Evolutionary conservation across 768 basidiomycete genomes (phyloP).

Genomic region (Termitomyces sp.): DNA sequence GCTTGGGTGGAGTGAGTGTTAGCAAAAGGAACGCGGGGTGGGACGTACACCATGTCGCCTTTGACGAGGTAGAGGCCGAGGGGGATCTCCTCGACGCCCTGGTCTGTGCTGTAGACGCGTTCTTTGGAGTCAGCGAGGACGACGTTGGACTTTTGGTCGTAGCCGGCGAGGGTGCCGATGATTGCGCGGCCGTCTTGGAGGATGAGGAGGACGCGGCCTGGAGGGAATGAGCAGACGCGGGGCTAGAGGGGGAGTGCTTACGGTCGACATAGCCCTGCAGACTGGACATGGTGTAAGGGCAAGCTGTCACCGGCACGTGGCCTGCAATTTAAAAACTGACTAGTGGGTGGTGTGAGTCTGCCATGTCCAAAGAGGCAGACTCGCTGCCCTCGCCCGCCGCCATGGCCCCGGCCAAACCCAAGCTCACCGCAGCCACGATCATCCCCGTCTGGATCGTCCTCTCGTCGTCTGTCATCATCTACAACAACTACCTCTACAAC

Average conservation of each 20-base stretch:
- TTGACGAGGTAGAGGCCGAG: slow-evolving; percentile 96
- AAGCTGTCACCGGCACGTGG: not conserved
- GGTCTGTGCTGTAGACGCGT: slow-evolving; percentile 87
- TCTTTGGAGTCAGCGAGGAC: slow-evolving; percentile 94
- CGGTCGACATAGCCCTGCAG: slow-evolving; percentile 92
- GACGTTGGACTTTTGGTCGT: slow-evolving; percentile 94
- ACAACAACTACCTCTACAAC: slow-evolving; percentile 92
- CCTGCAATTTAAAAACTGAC: not conserved
- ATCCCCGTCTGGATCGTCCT: slow-evolving; percentile 94
- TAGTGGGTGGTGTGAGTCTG: too few species aligned
- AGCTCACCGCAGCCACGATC: slow-evolving; percentile 65
- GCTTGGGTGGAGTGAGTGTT: slow-evolving; percentile 26
- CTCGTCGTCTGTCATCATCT: slow-evolving; percentile 88
- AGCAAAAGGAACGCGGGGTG: not conserved
- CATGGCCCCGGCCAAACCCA: slow-evolving; percentile 33
- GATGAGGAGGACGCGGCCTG: slow-evolving; percentile 89
- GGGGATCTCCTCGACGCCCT: slow-evolving; percentile 91
- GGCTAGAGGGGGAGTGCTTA: slow-evolving; percentile 30
- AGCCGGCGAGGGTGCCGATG: slow-evolving; percentile 88
- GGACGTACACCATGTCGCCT: slow-evolving; percentile 94
- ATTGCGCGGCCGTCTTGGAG: slow-evolving; percentile 96
- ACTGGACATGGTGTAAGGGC: slow-evolving; percentile 67
- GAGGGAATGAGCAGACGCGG: not conserved
- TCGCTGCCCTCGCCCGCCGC: slow-evolving; percentile 31
- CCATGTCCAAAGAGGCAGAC: not conserved